Base-by-base conservation (phyloP, 495 filamentous ascomycete species). In the Pseudevernia furfuracea region DNA sequence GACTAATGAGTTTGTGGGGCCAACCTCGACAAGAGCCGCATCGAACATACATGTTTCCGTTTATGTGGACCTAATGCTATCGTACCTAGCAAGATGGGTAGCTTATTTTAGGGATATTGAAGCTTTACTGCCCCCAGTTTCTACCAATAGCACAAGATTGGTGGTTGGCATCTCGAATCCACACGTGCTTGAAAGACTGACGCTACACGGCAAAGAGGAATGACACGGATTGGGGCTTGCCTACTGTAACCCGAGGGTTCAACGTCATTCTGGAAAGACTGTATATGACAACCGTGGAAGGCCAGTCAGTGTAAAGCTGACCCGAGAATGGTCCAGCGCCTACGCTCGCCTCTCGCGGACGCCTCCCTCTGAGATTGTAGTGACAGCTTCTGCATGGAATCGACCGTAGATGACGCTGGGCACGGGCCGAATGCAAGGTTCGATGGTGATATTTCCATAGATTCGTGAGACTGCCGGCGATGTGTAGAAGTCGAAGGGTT, bases 11-110 rank as follows among this genome's bases (percentile, higher is more conserved):
- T 28, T 32, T 41, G 0, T 52, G 23, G 52, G 25, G 28, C 52
- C 57, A 37, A 28, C 9, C 15, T 19, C 41, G 19, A 9, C 25
- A 36, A 58, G 62, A 63, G 62, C 62, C 62, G 62, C 62, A 58
- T 58, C 25, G 37, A 41, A 52, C 30, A 28, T 52, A 12, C 23
- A 58, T 58, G 23, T 58, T 30, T 37, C 36, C 6, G 30, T 53
- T 8, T 25, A 28, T 25, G 39, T 44, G n/a, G 36, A 25, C 11
- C 23, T 59, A 5, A 59, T 43, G 46, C 23, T 52, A 28, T 15
- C 25, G 4, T 52, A 4, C 12, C 23, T 15, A 30, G 25, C 48
- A 30, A 52, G 25, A 30, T 52, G 11, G 17, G 48, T 30, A 52
- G 23, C 48, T 30, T 30, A 15, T 15, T 52, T 52, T n/a, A n/a